phyloP scores from a whole-genome alignment of 352 stramenopile species.

The Elongisporangium prolatum region DNA sequence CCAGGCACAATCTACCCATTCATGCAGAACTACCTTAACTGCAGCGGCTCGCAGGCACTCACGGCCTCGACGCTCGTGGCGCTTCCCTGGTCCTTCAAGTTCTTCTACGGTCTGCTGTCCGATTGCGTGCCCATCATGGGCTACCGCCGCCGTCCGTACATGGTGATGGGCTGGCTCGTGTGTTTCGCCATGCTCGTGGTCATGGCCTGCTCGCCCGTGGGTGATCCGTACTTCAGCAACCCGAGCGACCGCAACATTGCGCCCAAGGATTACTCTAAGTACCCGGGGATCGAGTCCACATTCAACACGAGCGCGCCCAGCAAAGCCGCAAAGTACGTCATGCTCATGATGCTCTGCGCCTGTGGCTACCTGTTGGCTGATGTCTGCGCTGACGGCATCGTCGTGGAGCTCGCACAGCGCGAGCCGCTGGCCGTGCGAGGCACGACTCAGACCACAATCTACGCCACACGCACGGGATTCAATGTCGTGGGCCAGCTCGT shows the following conservation, averaged over 20 bases:
- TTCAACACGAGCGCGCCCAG: conserved; percentile 3
- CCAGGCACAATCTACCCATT: conserved; percentile 16
- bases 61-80: conserved; percentile 21
- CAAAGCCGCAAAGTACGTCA: conserved; percentile 17
- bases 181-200: neutral
- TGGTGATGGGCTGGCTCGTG: neutral
- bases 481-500: conserved; percentile 36
- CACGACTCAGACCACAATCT: conserved; percentile 48
- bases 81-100: conserved; percentile 54
- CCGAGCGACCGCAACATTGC: neutral
- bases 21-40: conserved; percentile 17
- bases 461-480: conserved; percentile 28
- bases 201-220: neutral
- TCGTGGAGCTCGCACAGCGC: conserved; percentile 54
- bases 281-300: neutral
- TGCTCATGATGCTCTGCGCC: conserved; percentile 36
- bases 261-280: neutral
- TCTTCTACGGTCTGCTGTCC: conserved; percentile 16
- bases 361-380: conserved; percentile 39
- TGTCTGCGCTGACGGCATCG: conserved; percentile 37
- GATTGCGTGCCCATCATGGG: neutral
- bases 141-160: neutral
- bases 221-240: neutral
- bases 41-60: neutral
- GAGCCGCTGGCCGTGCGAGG: conserved; percentile 44